Base-by-base conservation (phyloP, 768 basidiomycete genomes). In the Termitomyces sp. region DNA sequence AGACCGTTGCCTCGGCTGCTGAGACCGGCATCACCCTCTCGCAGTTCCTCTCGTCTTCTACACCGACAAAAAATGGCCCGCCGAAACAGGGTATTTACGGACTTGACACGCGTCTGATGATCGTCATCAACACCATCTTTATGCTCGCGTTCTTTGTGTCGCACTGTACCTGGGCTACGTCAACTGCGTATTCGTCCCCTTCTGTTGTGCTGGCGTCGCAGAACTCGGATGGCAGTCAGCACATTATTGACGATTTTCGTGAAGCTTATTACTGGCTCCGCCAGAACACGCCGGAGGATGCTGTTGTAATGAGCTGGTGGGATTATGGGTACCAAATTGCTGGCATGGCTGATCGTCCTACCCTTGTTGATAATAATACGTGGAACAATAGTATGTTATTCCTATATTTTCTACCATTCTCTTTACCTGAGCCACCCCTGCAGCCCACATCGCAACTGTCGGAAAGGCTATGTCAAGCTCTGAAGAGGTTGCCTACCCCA, bases 241-340 rank as follows among this genome's bases (percentile, higher is more conserved):
- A 94, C 71, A 91, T 98, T 67, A 98, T 99, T 67, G 97, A 99
- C 68, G 97, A 99, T 72, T 99, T 98, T 86, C 83, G 97, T 59
- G 97, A 98, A 77, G 97, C 97, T 13, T 98, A 99, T 72, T 98
- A 98, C 69, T 99, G 97, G 97, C 73, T 99, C 50, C 81, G 97
- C 54, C 90, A 95, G 75, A 99, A 98, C 75, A 99, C 97, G 2
- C 81, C 89, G 6, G 79, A 94, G 72, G 88, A 92, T 60, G 87
- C 94, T 6, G 95, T 98, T 34, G 88, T 98, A 27, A 95, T 96
- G 94, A 93, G 90, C 61, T 99, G 97, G 97, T 98, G 97, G 97
- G 97, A 98, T 76, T 99, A 98, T 65, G 97, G 96, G 31, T 98
- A 99, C 71, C 96, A 98, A 73, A 98, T 98, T 68, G 97, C 97